Percentiles rank a stretch among this genome's conserved stretches.
These are phyloP conservation scores for Poa annua DNA, from an alignment of 176 grass and related monocot species.

Conservation along the genomic window DNA sequence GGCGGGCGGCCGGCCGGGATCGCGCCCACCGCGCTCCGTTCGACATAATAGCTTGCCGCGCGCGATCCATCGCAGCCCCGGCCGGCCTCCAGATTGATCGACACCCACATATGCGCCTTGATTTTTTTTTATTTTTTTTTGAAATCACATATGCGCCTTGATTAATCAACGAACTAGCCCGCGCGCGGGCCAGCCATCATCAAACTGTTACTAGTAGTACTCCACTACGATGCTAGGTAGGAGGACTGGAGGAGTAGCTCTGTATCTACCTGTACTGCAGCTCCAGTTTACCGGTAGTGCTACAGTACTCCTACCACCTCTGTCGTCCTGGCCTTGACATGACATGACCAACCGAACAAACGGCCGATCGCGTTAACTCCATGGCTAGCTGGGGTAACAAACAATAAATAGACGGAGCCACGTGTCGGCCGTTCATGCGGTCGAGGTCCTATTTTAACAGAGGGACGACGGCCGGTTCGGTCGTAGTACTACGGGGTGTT, in stretches of 20 bases:
- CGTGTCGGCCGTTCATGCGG: constrained; percentile 28
- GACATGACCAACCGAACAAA: constrained; percentile 32
- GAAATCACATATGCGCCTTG: constrained; percentile 33
- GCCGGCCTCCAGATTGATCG: too few relatives aligned
- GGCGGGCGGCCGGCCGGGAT: not conserved
- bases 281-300: not conserved
- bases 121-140: too few relatives aligned
- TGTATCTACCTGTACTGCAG: too few relatives aligned
- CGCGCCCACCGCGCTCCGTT: not conserved
- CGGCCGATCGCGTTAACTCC: constrained; percentile 4
- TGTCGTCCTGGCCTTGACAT: not conserved
- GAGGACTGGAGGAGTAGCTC: too few relatives aligned
- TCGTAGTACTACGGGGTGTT: too few relatives aligned
- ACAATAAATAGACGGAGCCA: constrained; percentile 21
- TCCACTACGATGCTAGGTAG: too few relatives aligned
- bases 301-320: not conserved
- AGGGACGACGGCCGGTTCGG: not conserved
- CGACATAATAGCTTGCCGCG: not conserved
- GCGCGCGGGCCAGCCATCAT: too few relatives aligned
- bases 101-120: constrained; percentile 27
- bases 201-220: too few relatives aligned
- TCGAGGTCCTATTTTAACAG: constrained; percentile 26
- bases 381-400: not conserved
- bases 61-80: too few relatives aligned
- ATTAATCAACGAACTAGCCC: too few relatives aligned